Evolutionary conservation across 2,329 filamentous ascomycete species (phyloP), one percentile per base, ranked within the genome.

Genomic region (Pyricularia pennisetigena): DNA sequence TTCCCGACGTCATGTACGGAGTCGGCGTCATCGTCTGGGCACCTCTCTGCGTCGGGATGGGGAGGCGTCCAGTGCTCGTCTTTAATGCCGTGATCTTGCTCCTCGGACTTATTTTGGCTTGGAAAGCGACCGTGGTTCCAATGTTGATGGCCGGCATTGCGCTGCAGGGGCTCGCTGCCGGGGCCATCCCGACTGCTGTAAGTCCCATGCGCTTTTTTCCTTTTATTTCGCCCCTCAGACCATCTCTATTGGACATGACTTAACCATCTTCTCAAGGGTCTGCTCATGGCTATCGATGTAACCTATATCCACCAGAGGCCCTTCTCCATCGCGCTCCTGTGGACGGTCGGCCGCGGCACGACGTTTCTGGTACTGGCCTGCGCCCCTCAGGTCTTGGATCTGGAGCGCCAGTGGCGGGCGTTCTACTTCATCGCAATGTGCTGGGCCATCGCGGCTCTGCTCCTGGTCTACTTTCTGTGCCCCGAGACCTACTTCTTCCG

Each of bases 401-500:
- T 79, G 6, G 72, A 73, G 9, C 65, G 68, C 0, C 68, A 76
- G 16, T 80, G 78, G 78, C 74, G 75, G 20, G 35, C 68, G 0
- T 76, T 77, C 68, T 80, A 79, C 70, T 71, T 71, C 23, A 70
- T 70, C 23, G 77, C 75, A 76, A 68, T 73, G 0, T 70, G 73
- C 6, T 73, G 74, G 1, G 70, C 73, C 8, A 30, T 70, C 0
- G 30, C 75, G 4, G 69, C 77, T 0, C 69, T 78, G 23, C 1
- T 78, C 1, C 66, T 77, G 2, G 71, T 74, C 0, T 75, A 77
- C 29, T 70, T 77, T 23, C 73, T 76, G 10, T 75, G 72, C 23
- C 77, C 77, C 0, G 79, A 80, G 63, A 80, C 77, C 1, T 80
- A 77, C 70, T 80, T 80, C 72, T 74, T 78, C 66, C 75, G 79